Evolutionary conservation across 768 basidiomycete species (phyloP), one percentile per base, ranked within the genome.

Genomic region (Hypsizygus marmoreus): DNA sequence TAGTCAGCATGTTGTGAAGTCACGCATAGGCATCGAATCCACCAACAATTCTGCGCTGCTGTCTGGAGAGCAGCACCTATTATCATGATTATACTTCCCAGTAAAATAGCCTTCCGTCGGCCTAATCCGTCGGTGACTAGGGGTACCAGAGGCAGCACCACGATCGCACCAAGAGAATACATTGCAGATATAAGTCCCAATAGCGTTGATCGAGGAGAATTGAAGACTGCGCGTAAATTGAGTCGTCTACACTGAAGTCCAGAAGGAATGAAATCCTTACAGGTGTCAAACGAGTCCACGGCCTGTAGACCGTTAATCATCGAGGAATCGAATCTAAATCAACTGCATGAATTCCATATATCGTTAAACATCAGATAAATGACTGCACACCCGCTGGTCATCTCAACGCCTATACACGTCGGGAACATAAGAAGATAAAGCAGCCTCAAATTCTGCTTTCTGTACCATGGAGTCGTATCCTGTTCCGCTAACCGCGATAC

Each of bases 271-370:
- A 39, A n/a, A n/a, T n/a, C n/a, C 73, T 51, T 35, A 82, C 82
- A 82, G 4, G 62, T 64, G 51, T 77, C 69, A 79, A 80, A 84
- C 0, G 79, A 75, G 16, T 72, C 61, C 3, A 83, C 79, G 0
- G 80, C 77, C 59, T 84, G 82, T 31, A 84, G 55, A 28, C 80
- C 81, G 54, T 81, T 82, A 56, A 83, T 68, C 80, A 83, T 82
- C 4, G 80, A 79, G 0, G 79, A 75, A 45, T 82, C 79, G 53
- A 78, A 82, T 2, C 79, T 81, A 36, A 6, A 40, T 25, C 5
- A 30, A 7, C 9, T 20, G 4, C 42, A 23, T 34, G 17, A 19
- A 40, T n/a, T n/a, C n/a, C n/a, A n/a, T n/a, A n/a, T n/a, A n/a
- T n/a, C n/a, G n/a, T n/a, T n/a, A n/a, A n/a, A n/a, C n/a, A n/a